Percentiles rank a stretch among this genome's conserved stretches.
Evolutionary conservation across 108 stramenopile species (phyloP).

Genomic region (Aurantiochytrium sp.): DNA sequence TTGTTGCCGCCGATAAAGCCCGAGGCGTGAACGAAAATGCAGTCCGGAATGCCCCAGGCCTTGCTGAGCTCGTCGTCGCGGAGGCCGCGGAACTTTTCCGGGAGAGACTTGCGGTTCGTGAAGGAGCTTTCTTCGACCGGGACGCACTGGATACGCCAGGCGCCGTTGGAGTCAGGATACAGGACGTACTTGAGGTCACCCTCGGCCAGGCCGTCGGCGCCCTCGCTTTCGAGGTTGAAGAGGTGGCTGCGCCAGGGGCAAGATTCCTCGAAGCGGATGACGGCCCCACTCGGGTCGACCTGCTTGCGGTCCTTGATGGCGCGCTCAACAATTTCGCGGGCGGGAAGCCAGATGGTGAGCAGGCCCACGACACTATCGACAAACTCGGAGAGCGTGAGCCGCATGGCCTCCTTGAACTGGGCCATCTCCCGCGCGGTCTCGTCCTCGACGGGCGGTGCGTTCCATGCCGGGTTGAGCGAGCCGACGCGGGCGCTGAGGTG

Average conservation of each 20-base stretch:
- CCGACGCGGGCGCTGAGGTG: slow-evolving; percentile 76
- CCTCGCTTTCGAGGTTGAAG: slow-evolving; percentile 79
- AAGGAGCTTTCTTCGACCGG: slow-evolving; percentile 82
- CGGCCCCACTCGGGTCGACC: slow-evolving; percentile 72
- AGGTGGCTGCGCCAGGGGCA: slow-evolving; percentile 91
- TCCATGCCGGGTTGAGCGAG: slow-evolving; percentile 87
- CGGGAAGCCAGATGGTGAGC: slow-evolving; percentile 85
- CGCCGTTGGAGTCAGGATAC: slow-evolving; percentile 78
- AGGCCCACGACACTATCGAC: slow-evolving; percentile 64
- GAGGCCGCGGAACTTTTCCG: slow-evolving; percentile 87
- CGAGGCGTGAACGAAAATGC: slow-evolving; percentile 86
- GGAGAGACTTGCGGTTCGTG: slow-evolving; percentile 76
- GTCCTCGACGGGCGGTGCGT: slow-evolving; percentile 56
- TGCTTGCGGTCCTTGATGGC: slow-evolving; percentile 65
- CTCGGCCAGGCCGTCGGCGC: slow-evolving; percentile 47
- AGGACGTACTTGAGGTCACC: slow-evolving; percentile 80
- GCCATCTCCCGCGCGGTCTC: slow-evolving; percentile 61
- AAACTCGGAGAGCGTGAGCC: slow-evolving; percentile 81
- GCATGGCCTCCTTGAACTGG: slow-evolving; percentile 77
- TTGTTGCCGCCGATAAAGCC: slow-evolving; percentile 97
- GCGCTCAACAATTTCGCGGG: slow-evolving; percentile 70
- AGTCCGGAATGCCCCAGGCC: slow-evolving; percentile 73
- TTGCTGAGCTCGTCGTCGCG: slow-evolving; percentile 76
- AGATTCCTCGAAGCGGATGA: slow-evolving; percentile 66
- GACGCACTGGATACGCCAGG: slow-evolving; percentile 99